Conservation (phyloP, 768 basidiomycete genomes). For the Pleurotus salmoneostramineus region DNA sequence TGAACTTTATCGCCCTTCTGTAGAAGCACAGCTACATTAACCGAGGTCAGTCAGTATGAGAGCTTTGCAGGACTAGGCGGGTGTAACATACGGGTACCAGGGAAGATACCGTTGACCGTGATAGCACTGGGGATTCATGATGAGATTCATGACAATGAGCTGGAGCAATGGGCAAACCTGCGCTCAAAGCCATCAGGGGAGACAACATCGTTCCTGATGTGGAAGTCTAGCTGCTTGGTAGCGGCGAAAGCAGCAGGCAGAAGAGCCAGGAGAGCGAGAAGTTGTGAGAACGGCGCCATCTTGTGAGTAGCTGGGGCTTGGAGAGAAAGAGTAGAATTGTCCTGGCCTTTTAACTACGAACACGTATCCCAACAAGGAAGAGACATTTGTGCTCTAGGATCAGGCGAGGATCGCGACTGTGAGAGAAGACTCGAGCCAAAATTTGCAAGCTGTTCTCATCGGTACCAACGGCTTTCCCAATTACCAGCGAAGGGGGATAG, state of each 20-base stretch:
- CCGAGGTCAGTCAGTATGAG: not conserved
- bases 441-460: conserved; percentile 1
- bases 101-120: conserved; percentile 22
- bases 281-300: conserved; percentile 11
- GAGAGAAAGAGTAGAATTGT: not conserved
- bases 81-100: conserved; percentile 14
- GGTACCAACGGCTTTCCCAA: not conserved
- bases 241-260: conserved; percentile 12
- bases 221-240: conserved; percentile 11
- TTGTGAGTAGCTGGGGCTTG: conserved; percentile 5
- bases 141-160: not conserved
- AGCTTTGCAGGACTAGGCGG: not conserved
- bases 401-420: conserved; percentile 7
- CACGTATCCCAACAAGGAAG: not conserved
- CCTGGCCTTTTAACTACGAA: conserved; percentile 1
- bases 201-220: conserved; percentile 16
- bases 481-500: conserved; percentile 1
- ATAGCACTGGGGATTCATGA: conserved; percentile 17
- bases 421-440: not conserved
- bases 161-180: conserved; percentile 8
- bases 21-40: conserved; percentile 10
- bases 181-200: conserved; percentile 20
- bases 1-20: conserved; percentile 22
- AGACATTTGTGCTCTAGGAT: not conserved
- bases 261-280: conserved; percentile 6